A percentile compares a stretch with the other conserved stretches of the same genome.
Evolutionary conservation across 1,139 yeast genomes (phyloP).

Genomic region (Sugiyamaella pinicola): DNA sequence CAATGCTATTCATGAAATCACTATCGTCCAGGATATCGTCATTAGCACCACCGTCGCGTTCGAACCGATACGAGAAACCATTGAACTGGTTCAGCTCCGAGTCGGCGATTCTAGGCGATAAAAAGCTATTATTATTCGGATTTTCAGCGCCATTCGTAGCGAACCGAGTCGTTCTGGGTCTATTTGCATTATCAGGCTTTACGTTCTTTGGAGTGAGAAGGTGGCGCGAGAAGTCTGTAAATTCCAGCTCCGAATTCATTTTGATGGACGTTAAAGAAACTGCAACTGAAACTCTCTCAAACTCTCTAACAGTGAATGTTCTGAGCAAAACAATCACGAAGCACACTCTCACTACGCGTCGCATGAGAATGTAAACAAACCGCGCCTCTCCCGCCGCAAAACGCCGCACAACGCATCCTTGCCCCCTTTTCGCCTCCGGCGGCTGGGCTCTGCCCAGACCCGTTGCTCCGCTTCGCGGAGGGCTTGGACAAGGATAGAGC

Average conservation of each 20-base stretch:
- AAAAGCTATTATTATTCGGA: slow-evolving; percentile 21
- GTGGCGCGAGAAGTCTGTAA: slow-evolving; percentile 11
- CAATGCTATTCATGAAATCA: slow-evolving; percentile 15
- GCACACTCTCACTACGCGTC: too few species aligned
- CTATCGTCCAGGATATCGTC: slow-evolving; percentile 15
- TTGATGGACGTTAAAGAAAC: not conserved
- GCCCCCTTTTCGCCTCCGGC: too few species aligned
- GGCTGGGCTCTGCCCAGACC: too few species aligned
- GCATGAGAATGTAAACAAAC: slow-evolving; percentile 13
- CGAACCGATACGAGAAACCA: slow-evolving; percentile 27
- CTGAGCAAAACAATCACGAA: not conserved
- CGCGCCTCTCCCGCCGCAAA: not conserved
- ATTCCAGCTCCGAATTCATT: slow-evolving; percentile 19
- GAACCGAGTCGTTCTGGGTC: slow-evolving; percentile 10
- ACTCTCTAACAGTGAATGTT: not conserved
- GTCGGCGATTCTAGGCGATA: slow-evolving; percentile 31
- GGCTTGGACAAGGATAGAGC: too few species aligned
- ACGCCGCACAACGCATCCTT: too few species aligned
- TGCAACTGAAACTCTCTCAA: too few species aligned
- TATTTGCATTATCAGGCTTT: not conserved
- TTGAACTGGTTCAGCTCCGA: slow-evolving; percentile 32
- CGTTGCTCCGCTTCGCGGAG: too few species aligned
- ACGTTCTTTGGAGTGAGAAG: not conserved
- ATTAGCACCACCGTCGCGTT: not conserved
- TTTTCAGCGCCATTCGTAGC: not conserved